Conservation (phyloP, 2,329 filamentous ascomycete genomes). For the Gnomoniopsis sp. region DNA sequence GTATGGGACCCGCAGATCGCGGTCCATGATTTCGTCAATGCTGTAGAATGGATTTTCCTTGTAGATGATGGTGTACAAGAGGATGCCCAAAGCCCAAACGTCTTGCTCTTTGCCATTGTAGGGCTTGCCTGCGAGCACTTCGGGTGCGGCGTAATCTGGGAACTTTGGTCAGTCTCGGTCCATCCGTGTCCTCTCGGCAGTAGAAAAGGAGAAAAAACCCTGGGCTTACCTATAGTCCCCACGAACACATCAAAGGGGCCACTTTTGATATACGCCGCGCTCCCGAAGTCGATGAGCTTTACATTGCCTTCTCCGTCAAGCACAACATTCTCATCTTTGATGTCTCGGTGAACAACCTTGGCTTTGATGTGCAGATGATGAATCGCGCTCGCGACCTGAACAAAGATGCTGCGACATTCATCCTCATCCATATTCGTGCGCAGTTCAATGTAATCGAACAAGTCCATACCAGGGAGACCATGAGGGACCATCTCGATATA, state of each 20-base stretch:
- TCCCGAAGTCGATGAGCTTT: slow-evolving; percentile 97
- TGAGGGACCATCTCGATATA: slow-evolving; percentile 99
- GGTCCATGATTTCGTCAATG: slow-evolving; percentile 98
- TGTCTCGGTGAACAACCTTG: slow-evolving; percentile 91
- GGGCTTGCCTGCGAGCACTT: slow-evolving; percentile 86
- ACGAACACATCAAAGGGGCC: slow-evolving; percentile 99
- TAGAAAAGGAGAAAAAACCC: too few species aligned
- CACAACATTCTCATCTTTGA: slow-evolving; percentile 98
- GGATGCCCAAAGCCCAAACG: slow-evolving; percentile 94
- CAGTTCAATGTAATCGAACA: slow-evolving; percentile 98
- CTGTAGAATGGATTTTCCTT: slow-evolving; percentile 99
- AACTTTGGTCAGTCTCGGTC: slow-evolving; percentile 10
- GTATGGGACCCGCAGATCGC: slow-evolving; percentile 87
- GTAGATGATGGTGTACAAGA: slow-evolving; percentile 98
- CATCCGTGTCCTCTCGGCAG: background rate
- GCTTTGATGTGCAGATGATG: slow-evolving; percentile 90
- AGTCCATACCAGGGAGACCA: slow-evolving; percentile 92
- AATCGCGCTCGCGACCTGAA: slow-evolving; percentile 85
- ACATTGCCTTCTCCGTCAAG: slow-evolving; percentile 93
- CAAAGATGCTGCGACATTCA: slow-evolving; percentile 92
- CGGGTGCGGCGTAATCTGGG: slow-evolving; percentile 94
- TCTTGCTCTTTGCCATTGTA: slow-evolving; percentile 97
- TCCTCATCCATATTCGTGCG: slow-evolving; percentile 93
- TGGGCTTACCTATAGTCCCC: slow-evolving; percentile 79
- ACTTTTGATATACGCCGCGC: slow-evolving; percentile 96